Percentiles rank a stretch among this genome's conserved stretches.
Conservation (phyloP, 768 basidiomycete genomes). For the Tricholoma saponaceum region DNA sequence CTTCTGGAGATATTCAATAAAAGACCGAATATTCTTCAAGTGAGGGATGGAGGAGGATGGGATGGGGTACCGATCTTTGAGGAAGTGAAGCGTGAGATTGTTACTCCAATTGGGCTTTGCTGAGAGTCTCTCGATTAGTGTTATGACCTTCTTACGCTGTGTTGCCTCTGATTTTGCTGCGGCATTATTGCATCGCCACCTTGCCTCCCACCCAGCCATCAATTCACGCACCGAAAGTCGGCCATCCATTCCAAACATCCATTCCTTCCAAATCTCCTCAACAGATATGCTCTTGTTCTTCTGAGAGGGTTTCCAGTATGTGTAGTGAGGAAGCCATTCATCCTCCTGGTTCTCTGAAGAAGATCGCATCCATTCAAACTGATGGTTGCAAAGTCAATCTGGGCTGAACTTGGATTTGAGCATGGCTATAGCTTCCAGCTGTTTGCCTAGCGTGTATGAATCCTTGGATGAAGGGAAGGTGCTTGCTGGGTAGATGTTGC, state of each 20-base stretch:
- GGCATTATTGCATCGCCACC: constrained; percentile 20
- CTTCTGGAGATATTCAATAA: constrained; percentile 12
- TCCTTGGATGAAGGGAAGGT: background rate
- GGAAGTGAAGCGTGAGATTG: constrained; percentile 16
- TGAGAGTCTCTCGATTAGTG: constrained; percentile 16
- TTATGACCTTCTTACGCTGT: constrained; percentile 17
- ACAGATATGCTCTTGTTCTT: constrained; percentile 9
- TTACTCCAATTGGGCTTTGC: constrained; percentile 17
- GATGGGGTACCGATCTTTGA: constrained; percentile 18
- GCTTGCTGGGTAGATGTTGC: too few relatives aligned
- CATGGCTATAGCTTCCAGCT: background rate
- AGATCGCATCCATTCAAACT: constrained; percentile 19
- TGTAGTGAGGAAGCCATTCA: constrained; percentile 25
- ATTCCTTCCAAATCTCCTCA: constrained; percentile 25
- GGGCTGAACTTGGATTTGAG: background rate
- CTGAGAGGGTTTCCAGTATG: constrained; percentile 8
- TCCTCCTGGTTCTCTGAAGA: constrained; percentile 9
- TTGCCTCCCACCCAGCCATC: constrained; percentile 8
- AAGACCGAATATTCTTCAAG: constrained; percentile 8
- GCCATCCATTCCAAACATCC: constrained; percentile 21
- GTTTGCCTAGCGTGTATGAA: too few relatives aligned
- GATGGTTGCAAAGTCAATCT: constrained; percentile 3
- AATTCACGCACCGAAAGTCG: constrained; percentile 15
- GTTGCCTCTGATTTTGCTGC: constrained; percentile 18
- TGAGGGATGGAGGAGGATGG: constrained; percentile 2